Conservation (phyloP, 768 basidiomycete genomes). For the Cytidiella melzeri region DNA sequence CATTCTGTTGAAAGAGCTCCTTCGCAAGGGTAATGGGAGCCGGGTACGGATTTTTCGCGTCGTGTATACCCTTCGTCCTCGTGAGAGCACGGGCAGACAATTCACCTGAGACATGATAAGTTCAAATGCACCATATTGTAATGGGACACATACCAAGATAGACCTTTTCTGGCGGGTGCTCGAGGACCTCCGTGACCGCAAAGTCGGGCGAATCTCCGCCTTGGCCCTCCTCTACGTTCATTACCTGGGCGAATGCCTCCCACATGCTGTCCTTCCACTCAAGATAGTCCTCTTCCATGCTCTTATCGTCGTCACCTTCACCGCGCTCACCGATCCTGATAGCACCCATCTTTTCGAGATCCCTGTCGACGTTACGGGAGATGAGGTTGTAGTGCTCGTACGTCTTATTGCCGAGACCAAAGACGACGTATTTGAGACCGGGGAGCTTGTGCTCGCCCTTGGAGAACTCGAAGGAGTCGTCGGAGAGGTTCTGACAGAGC, state of each 20-base stretch:
- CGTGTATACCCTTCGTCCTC: constrained; percentile 92
- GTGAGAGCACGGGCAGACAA: constrained; percentile 92
- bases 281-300: constrained; percentile 99
- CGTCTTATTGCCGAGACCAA: constrained; percentile 87
- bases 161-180: constrained; percentile 79
- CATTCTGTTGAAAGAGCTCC: constrained; percentile 75
- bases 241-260: constrained; percentile 74
- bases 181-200: constrained; percentile 74
- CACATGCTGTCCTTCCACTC: constrained; percentile 99
- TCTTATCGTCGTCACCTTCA: constrained; percentile 98
- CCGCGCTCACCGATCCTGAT: constrained; percentile 82
- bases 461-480: constrained; percentile 83
- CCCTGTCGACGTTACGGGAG: constrained; percentile 67
- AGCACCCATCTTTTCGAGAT: constrained; percentile 75
- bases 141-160: constrained; percentile 64
- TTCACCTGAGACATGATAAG: constrained; percentile 55
- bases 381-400: constrained; percentile 98
- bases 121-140: neutral
- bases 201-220: constrained; percentile 95
- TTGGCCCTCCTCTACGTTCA: constrained; percentile 93
- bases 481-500: constrained; percentile 87
- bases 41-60: constrained; percentile 95
- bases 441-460: constrained; percentile 69
- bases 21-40: constrained; percentile 72
- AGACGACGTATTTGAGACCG: constrained; percentile 91